Percentiles rank a stretch among this genome's conserved stretches.
phyloP scores from a whole-genome alignment of 306 rosid species.

The Aeschynomene evenia region DNA sequence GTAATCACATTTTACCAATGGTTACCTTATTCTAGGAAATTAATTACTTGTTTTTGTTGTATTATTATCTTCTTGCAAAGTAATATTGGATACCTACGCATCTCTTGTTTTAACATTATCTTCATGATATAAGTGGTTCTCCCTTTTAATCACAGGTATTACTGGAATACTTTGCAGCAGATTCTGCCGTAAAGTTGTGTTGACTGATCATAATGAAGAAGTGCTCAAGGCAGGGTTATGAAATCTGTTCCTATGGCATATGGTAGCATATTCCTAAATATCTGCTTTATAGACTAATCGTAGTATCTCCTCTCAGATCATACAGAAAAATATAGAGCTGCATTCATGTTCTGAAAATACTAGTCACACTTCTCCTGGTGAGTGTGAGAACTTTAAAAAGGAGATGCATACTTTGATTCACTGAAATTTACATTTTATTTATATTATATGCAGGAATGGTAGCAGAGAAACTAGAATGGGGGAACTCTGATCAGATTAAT shows the following conservation, averaged over 20 bases:
- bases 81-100: background rate
- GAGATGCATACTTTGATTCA: constrained; percentile 10
- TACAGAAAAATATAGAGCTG: constrained; percentile 77
- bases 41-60: background rate
- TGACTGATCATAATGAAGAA: constrained; percentile 93
- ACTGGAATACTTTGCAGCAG: constrained; percentile 85
- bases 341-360: constrained; percentile 60
- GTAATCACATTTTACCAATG: background rate
- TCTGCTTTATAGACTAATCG: constrained; percentile 29
- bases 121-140: constrained; percentile 16
- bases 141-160: constrained; percentile 53
- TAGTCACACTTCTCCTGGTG: constrained; percentile 50
- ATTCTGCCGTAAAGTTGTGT: constrained; percentile 72
- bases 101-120: background rate
- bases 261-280: constrained; percentile 22
- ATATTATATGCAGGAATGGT: constrained; percentile 52
- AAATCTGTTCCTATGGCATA: constrained; percentile 28
- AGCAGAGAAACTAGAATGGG: constrained; percentile 92
- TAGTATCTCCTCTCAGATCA: constrained; percentile 54
- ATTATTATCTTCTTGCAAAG: background rate
- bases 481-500: constrained; percentile 62
- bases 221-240: constrained; percentile 73
- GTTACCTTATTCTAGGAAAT: constrained; percentile 11
- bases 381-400: constrained; percentile 34
- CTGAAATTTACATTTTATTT: constrained; percentile 5